These are phyloP conservation scores for Medicago lupulina DNA, from an alignment of 306 rosid genomes.

Conservation along the genomic window DNA sequence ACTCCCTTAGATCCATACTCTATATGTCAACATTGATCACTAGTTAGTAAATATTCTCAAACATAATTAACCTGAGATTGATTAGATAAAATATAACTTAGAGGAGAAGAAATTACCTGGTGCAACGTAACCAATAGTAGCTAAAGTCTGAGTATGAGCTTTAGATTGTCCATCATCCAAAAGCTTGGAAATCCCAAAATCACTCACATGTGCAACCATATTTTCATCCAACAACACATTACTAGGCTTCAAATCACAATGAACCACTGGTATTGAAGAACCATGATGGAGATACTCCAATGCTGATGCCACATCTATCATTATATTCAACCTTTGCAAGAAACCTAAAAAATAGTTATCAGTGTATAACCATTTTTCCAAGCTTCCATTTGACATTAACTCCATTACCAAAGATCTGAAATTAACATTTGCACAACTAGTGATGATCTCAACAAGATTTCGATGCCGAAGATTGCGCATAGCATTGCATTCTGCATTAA, in stretches of 20 bases:
- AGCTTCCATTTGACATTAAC: slow-evolving; percentile 42
- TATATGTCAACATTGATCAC: not conserved
- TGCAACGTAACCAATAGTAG: slow-evolving; percentile 42
- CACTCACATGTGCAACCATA: slow-evolving; percentile 23
- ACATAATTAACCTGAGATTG: not conserved
- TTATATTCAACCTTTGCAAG: slow-evolving; percentile 45
- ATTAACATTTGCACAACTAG: slow-evolving; percentile 35
- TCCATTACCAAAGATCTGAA: slow-evolving; percentile 39
- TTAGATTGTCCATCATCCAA: slow-evolving; percentile 35
- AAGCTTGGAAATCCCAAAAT: slow-evolving; percentile 46
- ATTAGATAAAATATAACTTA: not conserved
- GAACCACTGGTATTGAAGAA: slow-evolving; percentile 13
- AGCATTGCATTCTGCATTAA: slow-evolving; percentile 41
- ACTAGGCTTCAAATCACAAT: slow-evolving; percentile 24
- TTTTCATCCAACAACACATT: not conserved
- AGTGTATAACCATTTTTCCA: slow-evolving; percentile 40
- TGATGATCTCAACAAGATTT: slow-evolving; percentile 37
- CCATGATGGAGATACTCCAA: slow-evolving; percentile 44
- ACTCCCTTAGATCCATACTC: slow-evolving; percentile 42
- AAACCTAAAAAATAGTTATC: slow-evolving; percentile 34
- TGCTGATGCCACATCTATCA: slow-evolving; percentile 48
- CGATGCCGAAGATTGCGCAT: slow-evolving; percentile 41
- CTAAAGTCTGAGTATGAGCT: slow-evolving; percentile 31
- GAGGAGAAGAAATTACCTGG: slow-evolving; percentile 21
- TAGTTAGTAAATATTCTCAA: slow-evolving; percentile 2